These are phyloP conservation scores for Beta macrorhiza DNA, from an alignment of 179 eudicot genomes.

Conservation along the genomic window DNA sequence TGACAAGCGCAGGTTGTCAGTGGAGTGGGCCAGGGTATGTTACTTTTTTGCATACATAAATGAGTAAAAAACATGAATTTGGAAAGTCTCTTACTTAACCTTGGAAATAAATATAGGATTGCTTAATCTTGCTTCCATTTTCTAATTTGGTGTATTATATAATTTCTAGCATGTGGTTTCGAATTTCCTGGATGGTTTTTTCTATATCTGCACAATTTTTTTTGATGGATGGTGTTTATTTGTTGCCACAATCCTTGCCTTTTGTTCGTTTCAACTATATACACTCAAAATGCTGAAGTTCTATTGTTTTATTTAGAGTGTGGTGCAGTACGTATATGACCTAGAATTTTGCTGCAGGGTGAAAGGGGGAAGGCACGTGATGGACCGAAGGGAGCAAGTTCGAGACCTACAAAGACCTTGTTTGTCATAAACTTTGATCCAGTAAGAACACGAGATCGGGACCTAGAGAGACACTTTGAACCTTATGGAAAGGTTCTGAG, in stretches of 20 bases:
- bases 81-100: too few species aligned
- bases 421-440: constrained; percentile 93
- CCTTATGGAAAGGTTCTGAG: constrained; percentile 73
- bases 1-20: constrained; percentile 72
- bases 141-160: neutral
- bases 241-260: neutral
- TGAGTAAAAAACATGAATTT: too few species aligned
- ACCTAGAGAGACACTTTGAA: constrained; percentile 80
- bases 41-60: neutral
- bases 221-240: neutral
- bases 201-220: neutral
- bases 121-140: neutral
- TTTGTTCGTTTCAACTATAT: neutral
- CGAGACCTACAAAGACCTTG: constrained; percentile 83
- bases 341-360: constrained; percentile 51
- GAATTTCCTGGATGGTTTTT: too few species aligned
- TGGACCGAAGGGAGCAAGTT: constrained; percentile 58
- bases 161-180: neutral
- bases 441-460: constrained; percentile 54
- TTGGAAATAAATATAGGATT: neutral
- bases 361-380: constrained; percentile 76
- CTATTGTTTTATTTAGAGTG: neutral
- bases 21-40: constrained; percentile 96
- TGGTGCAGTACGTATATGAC: neutral
- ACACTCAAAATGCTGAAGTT: neutral